Percentiles rank a stretch among this genome's conserved stretches.
phyloP scores from a whole-genome alignment of 768 basidiomycete genomes.

The Auricularia sp. region DNA sequence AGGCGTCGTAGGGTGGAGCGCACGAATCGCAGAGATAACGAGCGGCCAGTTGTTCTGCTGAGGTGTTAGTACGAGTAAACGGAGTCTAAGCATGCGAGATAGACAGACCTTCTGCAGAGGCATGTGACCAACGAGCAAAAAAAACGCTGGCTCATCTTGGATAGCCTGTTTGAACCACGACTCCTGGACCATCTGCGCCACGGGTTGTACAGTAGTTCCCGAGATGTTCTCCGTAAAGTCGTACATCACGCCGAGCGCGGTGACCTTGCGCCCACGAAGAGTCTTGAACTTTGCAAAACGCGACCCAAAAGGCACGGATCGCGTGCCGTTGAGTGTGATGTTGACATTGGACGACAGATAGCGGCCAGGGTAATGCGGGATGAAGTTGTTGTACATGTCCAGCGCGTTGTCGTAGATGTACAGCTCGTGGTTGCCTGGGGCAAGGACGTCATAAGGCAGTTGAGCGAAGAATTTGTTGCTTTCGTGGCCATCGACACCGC shows the following conservation, averaged over 20 bases:
- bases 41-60: conserved; percentile 53
- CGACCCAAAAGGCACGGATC: conserved; percentile 26
- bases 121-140: conserved; percentile 77
- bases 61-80: not conserved
- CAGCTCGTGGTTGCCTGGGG: conserved; percentile 88
- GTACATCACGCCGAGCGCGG: conserved; percentile 70
- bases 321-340: conserved; percentile 50
- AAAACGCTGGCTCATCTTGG: conserved; percentile 59
- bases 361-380: conserved; percentile 51
- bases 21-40: conserved; percentile 65
- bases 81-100: not conserved
- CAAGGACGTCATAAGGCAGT: conserved; percentile 71
- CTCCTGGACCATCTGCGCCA: conserved; percentile 70
- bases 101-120: conserved; percentile 38
- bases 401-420: conserved; percentile 58
- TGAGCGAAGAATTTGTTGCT: conserved; percentile 64
- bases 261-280: conserved; percentile 59
- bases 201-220: conserved; percentile 50
- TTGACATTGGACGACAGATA: conserved; percentile 83
- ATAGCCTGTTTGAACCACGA: conserved; percentile 33
- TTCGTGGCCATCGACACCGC: conserved; percentile 33
- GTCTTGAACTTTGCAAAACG: conserved; percentile 69
- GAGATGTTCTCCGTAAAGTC: conserved; percentile 56
- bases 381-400: conserved; percentile 67
- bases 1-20: conserved; percentile 60